Percentiles rank a stretch among this genome's conserved stretches.
Evolutionary conservation across 1,139 yeast species (phyloP).

Genomic region (Starmera stellimalicola): DNA sequence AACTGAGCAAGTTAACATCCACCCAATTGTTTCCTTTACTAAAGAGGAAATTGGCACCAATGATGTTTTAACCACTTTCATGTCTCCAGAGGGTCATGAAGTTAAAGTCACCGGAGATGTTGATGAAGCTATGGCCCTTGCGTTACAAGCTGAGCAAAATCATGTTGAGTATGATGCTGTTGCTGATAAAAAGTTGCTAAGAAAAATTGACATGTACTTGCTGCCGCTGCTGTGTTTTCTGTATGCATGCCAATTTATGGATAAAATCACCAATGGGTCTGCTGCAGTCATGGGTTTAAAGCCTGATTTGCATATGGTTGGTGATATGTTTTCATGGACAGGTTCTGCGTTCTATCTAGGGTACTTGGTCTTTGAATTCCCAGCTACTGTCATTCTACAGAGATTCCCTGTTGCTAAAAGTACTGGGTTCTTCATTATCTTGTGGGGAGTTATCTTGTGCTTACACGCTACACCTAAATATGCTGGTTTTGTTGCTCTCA

Average conservation of each 20-base stretch:
- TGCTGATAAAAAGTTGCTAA: constrained; percentile 26
- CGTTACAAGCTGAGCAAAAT: background rate
- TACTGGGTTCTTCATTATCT: constrained; percentile 26
- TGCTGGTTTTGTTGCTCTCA: constrained; percentile 31
- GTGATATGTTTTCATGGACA: constrained; percentile 45
- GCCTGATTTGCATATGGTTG: constrained; percentile 37
- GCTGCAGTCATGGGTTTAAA: constrained; percentile 53
- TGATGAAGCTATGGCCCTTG: constrained; percentile 3
- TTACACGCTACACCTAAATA: constrained; percentile 33
- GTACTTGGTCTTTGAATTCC: constrained; percentile 37
- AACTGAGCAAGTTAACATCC: background rate
- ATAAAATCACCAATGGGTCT: constrained; percentile 46
- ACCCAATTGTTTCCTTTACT: constrained; percentile 5
- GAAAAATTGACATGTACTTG: constrained; percentile 45
- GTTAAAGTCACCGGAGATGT: constrained; percentile 2
- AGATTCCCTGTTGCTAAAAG: constrained; percentile 34
- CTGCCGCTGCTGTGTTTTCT: constrained; percentile 47
- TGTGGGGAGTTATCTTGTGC: constrained; percentile 37
- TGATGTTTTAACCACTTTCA: background rate
- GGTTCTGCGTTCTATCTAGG: constrained; percentile 50
- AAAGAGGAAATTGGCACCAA: constrained; percentile 5
- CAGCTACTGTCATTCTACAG: constrained; percentile 34
- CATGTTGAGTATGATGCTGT: constrained; percentile 13
- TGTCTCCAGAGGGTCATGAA: constrained; percentile 1
- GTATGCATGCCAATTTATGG: constrained; percentile 59